Evolutionary conservation across 306 rosid genomes (phyloP).

Genomic region (Rubus idaeus): DNA sequence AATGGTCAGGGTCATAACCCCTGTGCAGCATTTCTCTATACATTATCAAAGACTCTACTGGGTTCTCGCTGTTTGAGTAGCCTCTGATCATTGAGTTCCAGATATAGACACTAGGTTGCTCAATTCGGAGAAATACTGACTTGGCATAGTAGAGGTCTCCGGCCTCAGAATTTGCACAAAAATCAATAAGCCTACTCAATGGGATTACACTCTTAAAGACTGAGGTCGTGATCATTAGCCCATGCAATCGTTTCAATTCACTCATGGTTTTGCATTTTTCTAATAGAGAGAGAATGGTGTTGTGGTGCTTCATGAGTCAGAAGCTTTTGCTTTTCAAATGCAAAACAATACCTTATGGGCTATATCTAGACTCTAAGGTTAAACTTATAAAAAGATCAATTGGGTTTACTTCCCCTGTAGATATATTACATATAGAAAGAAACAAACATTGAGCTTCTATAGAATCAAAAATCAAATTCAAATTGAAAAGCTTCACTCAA

Average conservation of each 20-base stretch:
- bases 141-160: constrained; percentile 60
- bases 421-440: background rate
- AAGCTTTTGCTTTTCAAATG: background rate
- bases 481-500: background rate
- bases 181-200: constrained; percentile 63
- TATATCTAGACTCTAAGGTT: background rate
- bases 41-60: constrained; percentile 43
- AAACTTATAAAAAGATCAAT: background rate
- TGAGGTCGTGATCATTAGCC: constrained; percentile 50
- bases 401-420: background rate
- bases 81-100: constrained; percentile 79
- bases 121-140: constrained; percentile 44
- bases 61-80: constrained; percentile 45
- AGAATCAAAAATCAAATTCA: background rate
- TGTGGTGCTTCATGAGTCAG: constrained; percentile 34
- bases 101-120: constrained; percentile 56
- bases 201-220: constrained; percentile 45
- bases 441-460: too few species aligned
- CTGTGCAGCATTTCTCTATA: constrained; percentile 53
- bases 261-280: constrained; percentile 51
- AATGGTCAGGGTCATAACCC: constrained; percentile 63
- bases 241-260: constrained; percentile 55
- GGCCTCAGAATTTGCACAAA: constrained; percentile 47
- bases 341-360: background rate
- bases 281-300: constrained; percentile 41